These are phyloP conservation scores for Xylaria sp. DNA, from an alignment of 2,329 filamentous ascomycete species.

Conservation along the genomic window DNA sequence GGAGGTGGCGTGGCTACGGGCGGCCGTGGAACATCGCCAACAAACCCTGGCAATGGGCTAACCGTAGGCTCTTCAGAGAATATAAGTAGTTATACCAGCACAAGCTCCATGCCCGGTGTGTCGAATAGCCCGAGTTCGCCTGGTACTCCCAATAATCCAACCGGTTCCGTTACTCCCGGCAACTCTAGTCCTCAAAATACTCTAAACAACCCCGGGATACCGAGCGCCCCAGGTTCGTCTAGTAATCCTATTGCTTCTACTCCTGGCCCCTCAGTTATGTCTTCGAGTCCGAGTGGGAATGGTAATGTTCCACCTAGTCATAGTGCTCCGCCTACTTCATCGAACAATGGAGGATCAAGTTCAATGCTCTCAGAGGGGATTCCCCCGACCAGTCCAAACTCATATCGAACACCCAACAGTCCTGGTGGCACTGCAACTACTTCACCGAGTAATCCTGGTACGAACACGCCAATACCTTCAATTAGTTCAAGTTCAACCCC, in stretches of 20 bases:
- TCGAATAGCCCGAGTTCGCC: not conserved
- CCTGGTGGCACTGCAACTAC: constrained; percentile 1
- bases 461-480: not conserved
- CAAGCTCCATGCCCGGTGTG: not conserved
- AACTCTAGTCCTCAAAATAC: not conserved
- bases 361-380: not conserved
- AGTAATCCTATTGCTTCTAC: not conserved
- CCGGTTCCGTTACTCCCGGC: not conserved
- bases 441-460: constrained; percentile 4
- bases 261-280: not conserved
- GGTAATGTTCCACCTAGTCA: constrained; percentile 21
- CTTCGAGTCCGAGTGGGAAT: constrained; percentile 19
- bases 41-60: constrained; percentile 11
- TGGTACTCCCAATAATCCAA: constrained; percentile 5
- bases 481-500: constrained; percentile 22
- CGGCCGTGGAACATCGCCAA: constrained; percentile 18
- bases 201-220: not conserved
- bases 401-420: constrained; percentile 6
- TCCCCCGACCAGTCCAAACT: constrained; percentile 2
- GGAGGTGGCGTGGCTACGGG: constrained; percentile 21
- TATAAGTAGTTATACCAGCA: not conserved
- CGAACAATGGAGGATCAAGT: constrained; percentile 3
- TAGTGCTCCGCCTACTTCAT: not conserved
- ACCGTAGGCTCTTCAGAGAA: not conserved
- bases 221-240: not conserved